Evolutionary conservation across 371 early-diverging fungal species (phyloP).

Genomic region (Rhizomucor pusillus): DNA sequence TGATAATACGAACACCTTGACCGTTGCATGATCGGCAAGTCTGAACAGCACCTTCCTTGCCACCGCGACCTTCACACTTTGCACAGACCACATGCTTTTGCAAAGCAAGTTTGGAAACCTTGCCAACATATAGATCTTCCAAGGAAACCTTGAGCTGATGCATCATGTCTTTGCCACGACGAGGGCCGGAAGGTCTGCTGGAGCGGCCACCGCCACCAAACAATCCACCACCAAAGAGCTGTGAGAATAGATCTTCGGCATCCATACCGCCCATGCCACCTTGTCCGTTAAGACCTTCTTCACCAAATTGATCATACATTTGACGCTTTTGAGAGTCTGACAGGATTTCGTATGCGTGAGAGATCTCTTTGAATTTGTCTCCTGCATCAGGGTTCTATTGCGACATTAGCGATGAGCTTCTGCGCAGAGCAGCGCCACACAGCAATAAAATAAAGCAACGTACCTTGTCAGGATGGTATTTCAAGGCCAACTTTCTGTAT

Average conservation of each 20-base stretch:
- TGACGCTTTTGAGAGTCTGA: constrained; percentile 79
- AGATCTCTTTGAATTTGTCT: constrained; percentile 93
- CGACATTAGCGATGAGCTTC: not conserved
- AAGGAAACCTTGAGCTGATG: constrained; percentile 85
- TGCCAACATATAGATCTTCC: constrained; percentile 95
- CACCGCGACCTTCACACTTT: constrained; percentile 82
- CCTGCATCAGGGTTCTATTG: constrained; percentile 74
- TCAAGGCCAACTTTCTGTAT: constrained; percentile 88
- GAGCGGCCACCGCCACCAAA: constrained; percentile 64
- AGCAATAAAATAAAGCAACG: too few species aligned
- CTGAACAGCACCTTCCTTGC: constrained; percentile 66
- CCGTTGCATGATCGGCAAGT: constrained; percentile 84
- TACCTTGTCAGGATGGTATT: constrained; percentile 95
- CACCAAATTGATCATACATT: constrained; percentile 82
- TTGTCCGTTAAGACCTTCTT: constrained; percentile 78
- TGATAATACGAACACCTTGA: constrained; percentile 79
- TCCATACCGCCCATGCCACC: constrained; percentile 58
- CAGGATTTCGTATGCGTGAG: constrained; percentile 93
- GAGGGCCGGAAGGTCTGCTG: constrained; percentile 59
- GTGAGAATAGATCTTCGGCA: constrained; percentile 87
- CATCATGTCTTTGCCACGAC: constrained; percentile 76
- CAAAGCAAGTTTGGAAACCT: constrained; percentile 87
- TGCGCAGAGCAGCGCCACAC: too few species aligned
- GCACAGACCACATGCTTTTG: constrained; percentile 83
- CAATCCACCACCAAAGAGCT: constrained; percentile 76